Evolutionary conservation across 139 green algal genomes (phyloP), one percentile per base, ranked within the genome.

Genomic region (Picochlorum sp.): DNA sequence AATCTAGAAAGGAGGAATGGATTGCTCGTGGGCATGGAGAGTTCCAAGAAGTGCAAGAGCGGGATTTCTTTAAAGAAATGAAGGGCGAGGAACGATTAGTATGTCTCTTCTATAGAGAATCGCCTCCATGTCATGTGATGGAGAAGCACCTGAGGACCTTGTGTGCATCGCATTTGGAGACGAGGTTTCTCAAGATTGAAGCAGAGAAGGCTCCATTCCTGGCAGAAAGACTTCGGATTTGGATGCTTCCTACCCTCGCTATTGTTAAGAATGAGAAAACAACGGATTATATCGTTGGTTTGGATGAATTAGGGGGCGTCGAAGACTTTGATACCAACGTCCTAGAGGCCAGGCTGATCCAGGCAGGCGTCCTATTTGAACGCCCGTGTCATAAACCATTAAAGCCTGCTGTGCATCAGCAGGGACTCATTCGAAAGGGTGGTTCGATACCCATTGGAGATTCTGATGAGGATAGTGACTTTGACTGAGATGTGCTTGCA

Each of bases 121-220:
- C 85, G 68, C 87, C 79, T 76, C 91, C 91, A 1, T 97, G 91
- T 81, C 88, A 96, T 85, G 87, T 93, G 3, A 63, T 79, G 37
- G 69, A 79, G 51, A 78, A 78, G 69, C 73, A 79, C 56, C 28
- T 79, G 32, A 24, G 34, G 7, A 18, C 62, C 38, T 61, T 79
- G 56, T 64, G 62, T 6, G 32, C 18, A 18, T 47, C 26, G 6
- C 73, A 79, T 76, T 49, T 95, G 38, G 89, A 97, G 64, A 96
- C 89, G 16, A 94, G 91, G 68, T 95, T 97, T 68, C 51, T 91
- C 38, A 82, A 89, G 79, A 88, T 98, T 52, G 79, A 97, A 72
- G 92, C 92, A 44, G 92, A 98, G 77, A 97, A 98, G 82, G 79
- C 78, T 34, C 90, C 90, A 11, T 97, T 90, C 72, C 70, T 97